Evolutionary conservation across 176 grass and related monocot genomes (phyloP), one percentile per base, ranked within the genome.

Genomic region (Carex littledalei): DNA sequence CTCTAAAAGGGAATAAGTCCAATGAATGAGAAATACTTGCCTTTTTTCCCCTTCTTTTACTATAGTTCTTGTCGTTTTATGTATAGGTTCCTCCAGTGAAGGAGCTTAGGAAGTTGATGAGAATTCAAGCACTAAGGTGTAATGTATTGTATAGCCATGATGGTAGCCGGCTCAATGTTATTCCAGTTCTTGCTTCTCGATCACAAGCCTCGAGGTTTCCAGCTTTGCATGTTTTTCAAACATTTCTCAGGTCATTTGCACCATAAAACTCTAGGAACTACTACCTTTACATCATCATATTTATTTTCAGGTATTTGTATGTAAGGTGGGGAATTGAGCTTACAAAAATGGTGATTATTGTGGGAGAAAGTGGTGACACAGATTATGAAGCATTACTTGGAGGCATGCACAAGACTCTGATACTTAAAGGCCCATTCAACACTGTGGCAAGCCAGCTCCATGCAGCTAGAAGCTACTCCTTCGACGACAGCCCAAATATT

Each of bases 141-240:
- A 91, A 93, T 94, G 88, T 94, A 70, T 84, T 94, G 84, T 97
- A 94, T 89, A 97, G 86, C 84, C 94, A 97, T 79, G 86, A 97
- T 97, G 94, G 94, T 79, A 86, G 86, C 88, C 93, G 91, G 79
- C 86, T 97, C 73, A 85, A 92, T 82, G 11, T 97, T 50, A 94
- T 97, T 89, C 91, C 94, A 79, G 88, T 94, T 78, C 84, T 97
- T 57, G 91, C 94, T 67, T 94, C 91, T n/a, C 84, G 89, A 65
- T 97, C 89, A 17, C 94, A 97, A 74, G 94, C 94, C 14, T 89
- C 94, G 85, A 97, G 94, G 94, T 35, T 29, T 68, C 14, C 12
- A 4, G 13, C 32, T 37, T 35, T 67, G 16, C 29, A 35, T 45
- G 41, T 67, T 37, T 97, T 58, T 67, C 13, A 17, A 68, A 68